Base-by-base conservation (phyloP, 2,329 filamentous ascomycete species). In the Capronia epimyces region DNA sequence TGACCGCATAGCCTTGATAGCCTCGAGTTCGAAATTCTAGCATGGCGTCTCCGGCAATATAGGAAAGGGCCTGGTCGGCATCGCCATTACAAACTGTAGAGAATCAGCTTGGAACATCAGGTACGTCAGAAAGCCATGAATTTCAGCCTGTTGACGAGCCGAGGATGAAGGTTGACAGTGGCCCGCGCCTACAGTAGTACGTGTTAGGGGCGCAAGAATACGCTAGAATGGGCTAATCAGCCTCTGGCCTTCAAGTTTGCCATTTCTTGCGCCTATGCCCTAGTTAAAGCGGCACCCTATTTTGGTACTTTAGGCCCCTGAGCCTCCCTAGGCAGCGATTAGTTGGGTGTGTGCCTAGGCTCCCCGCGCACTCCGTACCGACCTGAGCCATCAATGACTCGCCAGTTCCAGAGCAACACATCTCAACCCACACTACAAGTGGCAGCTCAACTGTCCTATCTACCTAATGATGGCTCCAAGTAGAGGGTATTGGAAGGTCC, bases 1-100 rank as follows among this genome's bases (percentile, higher is more conserved):
- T 95, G 70, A 96, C 89, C 61, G 87, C 88, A 72, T 95, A 96
- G 64, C 90, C 90, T 70, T 97, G 95, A 78, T 82, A 97, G 64
- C 93, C 93, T 66, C 88, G 80, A 18, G 93, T 97, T 58, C 87
- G 86, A 73, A 87, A 97, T 72, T 96, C 89, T 63, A 97, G 84
- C 89, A 97, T 96, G 47, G 57, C 73, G 62, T 18, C 16, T 37
- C 34, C 55, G 22, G 34, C n/a, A 12, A 13, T 46, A 24, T 22
- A 20, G 7, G 36, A 10, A 29, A 13, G 43, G 24, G 25, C 24
- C 8, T 20, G n/a, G 9, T 20, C 16, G 10, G 37, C 37, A 16
- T 16, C 21, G 37, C 21, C 16, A 40, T 43, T 27, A 10, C 40
- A 43, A 27, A n/a, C 15, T 43, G 16, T 15, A 15, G 22, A 7